These are phyloP conservation scores for Rubia peregrina DNA, from an alignment of 305 asterid genomes.

Conservation along the genomic window DNA sequence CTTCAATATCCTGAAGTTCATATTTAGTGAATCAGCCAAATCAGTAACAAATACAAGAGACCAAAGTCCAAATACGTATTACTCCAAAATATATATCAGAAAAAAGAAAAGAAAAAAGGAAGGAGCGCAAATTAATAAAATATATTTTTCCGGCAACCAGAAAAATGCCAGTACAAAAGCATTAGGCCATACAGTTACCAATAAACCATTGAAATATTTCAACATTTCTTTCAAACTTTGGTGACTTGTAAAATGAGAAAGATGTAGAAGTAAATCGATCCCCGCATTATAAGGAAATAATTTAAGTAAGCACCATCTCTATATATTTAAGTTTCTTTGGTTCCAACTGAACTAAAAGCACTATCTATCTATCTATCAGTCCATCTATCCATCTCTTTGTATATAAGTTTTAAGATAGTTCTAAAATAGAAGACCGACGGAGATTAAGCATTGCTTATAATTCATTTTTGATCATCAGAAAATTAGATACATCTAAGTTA, in stretches of 20 bases:
- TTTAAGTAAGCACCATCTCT: neutral
- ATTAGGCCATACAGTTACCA: neutral
- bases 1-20: slow-evolving; percentile 53
- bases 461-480: neutral
- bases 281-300: neutral
- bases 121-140: neutral
- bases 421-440: slow-evolving; percentile 2
- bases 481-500: neutral
- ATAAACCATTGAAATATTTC: neutral
- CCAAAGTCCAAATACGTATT: slow-evolving; percentile 2
- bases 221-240: neutral
- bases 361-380: neutral
- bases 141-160: neutral
- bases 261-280: neutral
- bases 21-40: slow-evolving; percentile 12
- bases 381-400: neutral
- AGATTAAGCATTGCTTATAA: neutral
- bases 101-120: neutral
- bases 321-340: neutral
- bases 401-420: slow-evolving; percentile 1
- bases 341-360: neutral
- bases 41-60: slow-evolving; percentile 17
- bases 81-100: neutral
- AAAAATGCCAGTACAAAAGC: neutral
- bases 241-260: neutral